phyloP scores from a whole-genome alignment of 192 early-diverging fungal species.

The Cetraspora pellucida region DNA sequence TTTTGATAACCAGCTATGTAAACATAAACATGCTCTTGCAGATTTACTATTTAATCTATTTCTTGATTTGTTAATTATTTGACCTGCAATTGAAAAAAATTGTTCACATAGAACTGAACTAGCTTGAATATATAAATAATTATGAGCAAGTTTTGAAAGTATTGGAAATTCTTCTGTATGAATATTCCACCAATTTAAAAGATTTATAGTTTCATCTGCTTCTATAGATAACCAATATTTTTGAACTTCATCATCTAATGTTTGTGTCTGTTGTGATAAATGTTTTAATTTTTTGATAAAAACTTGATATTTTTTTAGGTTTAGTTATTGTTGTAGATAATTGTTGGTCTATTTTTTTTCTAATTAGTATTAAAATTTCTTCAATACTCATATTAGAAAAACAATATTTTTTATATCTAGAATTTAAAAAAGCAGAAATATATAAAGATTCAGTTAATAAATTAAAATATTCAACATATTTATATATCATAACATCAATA shows the following conservation, averaged over 20 bases:
- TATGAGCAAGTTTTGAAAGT: neutral
- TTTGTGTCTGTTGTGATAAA: too few relatives aligned
- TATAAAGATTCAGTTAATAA: neutral
- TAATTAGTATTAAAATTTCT: neutral
- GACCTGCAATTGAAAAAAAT: constrained; percentile 14
- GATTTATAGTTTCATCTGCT: neutral
- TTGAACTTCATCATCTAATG: neutral
- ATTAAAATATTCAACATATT: neutral
- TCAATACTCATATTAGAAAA: neutral
- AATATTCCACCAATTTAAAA: constrained; percentile 9
- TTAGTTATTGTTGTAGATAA: neutral
- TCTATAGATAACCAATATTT: neutral
- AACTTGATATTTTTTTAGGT: neutral
- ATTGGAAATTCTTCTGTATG: constrained; percentile 3
- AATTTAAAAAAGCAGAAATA: neutral
- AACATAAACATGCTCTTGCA: neutral
- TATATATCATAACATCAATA: neutral
- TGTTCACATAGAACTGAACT: constrained; percentile 20
- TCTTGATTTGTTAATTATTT: neutral
- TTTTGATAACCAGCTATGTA: neutral
- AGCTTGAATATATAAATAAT: constrained; percentile 1
- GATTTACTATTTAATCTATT: neutral
- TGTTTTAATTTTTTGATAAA: neutral
- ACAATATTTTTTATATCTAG: neutral
- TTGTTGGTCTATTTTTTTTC: neutral